Base-by-base conservation (phyloP, 2,329 filamentous ascomycete genomes). In the Beauveria rudraprayagi region DNA sequence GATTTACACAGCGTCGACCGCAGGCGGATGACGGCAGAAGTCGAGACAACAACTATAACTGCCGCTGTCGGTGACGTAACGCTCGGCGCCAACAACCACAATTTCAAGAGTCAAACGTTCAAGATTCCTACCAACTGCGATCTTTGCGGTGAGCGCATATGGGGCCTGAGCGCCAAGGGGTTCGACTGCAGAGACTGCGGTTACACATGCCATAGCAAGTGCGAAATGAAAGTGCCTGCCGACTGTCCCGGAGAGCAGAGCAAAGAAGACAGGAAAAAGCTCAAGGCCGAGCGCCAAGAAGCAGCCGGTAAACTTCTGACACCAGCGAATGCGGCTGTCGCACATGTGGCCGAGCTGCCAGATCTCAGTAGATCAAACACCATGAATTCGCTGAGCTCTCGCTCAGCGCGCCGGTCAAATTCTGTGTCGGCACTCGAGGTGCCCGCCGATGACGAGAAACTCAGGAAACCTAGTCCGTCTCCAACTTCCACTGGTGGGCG, bases 91-190 rank as follows among this genome's bases (percentile, higher is more conserved):
- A 91, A 91, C 72, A 96, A 92, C 70, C 94, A 99, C 78, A 94
- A 96, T 70, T 99, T 99, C 82, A 96, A 96, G 75, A 87, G 91
- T n/a, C 92, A 97, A 71, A 97, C 94, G 0, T 99, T 97, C 81
- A 97, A 97, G 74, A 96, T 99, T 63, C 95, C 95, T 0, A 99
- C 94, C 5, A 97, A 97, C 72, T 99, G 94, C 76, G 94, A 99
- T 73, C 82, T 97, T 14, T 99, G 94, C 68, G 92, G 92, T 19
- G 94, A 99, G 71, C 85, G 94, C 30, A 96, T 99, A 72, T 99
- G 94, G 94, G 94, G 94, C 0, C 75, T 99, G 46, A 96, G 91
- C 34, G 93, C 94, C 43, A 99, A 99, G 76, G 94, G 94, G 0
- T 95, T 96, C 70, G 92, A 96, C 72, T 99, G 94, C 70, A 85